Evolutionary conservation across 1,284 basidiomycete species (phyloP), one percentile per base, ranked within the genome.

Genomic region (Vanrija humicola): DNA sequence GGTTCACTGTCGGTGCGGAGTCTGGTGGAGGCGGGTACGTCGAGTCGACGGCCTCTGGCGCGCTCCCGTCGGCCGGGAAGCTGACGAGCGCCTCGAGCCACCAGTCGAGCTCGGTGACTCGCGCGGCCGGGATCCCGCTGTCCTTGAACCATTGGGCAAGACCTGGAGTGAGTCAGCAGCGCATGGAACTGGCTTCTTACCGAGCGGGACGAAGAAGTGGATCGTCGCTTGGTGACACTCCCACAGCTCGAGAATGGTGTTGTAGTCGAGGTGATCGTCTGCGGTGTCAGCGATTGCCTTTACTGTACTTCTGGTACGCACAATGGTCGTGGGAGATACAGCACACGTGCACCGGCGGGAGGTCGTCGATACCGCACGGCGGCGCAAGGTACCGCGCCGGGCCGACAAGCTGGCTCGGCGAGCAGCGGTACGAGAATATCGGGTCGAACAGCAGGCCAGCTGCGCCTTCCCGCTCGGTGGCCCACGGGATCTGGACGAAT

Each of bases 221-320:
- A 77, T 67, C 3, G 70, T 73, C 16, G 63, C 42, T 25, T 59
- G 52, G 48, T 71, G 68, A 46, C 63, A 68, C 51, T 68, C 66
- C 73, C 73, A 75, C 14, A 77, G 53, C 40, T 75, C 69, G 47
- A 72, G 64, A 38, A 77, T 73, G 8, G 72, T 72, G 54, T 73
- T 66, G 58, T 76, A 75, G 55, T 77, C 75, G 14, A 77, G 63
- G 57, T 77, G 75, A 58, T 77, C 75, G 50, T 77, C 74, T 76
- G 50, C 3, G 10, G 1, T 12, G 34, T 46, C 43, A 56, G 54
- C 38, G 5, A 25, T 14, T 25, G 46, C 5, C 26, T 14, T 2
- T 5, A 21, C 15, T 28, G 14, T 16, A 12, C 23, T 26, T 10
- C 15, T 6, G 34, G 21, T 4, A 63, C 72, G 56, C 56, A 74